Conservation (phyloP, 495 filamentous ascomycete species). For the Immersiella caudata region DNA sequence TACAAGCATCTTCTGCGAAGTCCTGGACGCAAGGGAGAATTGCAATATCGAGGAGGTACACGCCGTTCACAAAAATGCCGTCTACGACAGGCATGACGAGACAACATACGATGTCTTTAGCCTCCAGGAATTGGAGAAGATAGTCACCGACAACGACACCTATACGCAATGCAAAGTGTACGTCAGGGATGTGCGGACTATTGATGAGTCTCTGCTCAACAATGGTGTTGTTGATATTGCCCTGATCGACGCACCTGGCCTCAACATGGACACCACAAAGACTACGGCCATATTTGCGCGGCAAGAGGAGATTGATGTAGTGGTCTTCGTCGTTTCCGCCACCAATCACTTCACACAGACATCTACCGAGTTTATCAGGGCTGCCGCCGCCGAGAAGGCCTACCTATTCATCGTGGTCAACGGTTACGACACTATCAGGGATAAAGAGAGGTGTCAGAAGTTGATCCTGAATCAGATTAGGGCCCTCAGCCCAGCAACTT, state of each 20-base stretch:
- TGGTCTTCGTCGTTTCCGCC: constrained; percentile 96
- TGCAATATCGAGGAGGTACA: constrained; percentile 91
- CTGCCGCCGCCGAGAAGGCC: constrained; percentile 93
- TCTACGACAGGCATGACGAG: constrained; percentile 89
- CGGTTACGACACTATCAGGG: constrained; percentile 89
- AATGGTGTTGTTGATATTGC: constrained; percentile 98
- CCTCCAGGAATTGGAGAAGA: constrained; percentile 76
- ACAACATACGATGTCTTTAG: constrained; percentile 86
- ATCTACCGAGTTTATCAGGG: constrained; percentile 94
- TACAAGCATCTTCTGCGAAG: constrained; percentile 97
- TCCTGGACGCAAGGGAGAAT: constrained; percentile 89
- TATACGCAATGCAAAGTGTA: constrained; percentile 98
- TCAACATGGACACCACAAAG: constrained; percentile 94
- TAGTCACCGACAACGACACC: constrained; percentile 82
- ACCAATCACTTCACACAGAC: constrained; percentile 97
- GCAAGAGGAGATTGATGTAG: constrained; percentile 98
- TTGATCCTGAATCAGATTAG: constrained; percentile 89
- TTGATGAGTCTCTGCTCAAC: constrained; percentile 92
- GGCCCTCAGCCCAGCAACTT: constrained; percentile 82
- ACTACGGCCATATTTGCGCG: constrained; percentile 95
- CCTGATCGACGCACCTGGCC: constrained; percentile 91
- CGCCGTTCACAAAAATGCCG: constrained; percentile 77
- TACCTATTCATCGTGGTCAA: constrained; percentile 99
- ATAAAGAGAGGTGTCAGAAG: constrained; percentile 80
- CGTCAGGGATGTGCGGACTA: constrained; percentile 84